phyloP scores from a whole-genome alignment of 495 filamentous ascomycete species.

The Astrocystis sublimbata region DNA sequence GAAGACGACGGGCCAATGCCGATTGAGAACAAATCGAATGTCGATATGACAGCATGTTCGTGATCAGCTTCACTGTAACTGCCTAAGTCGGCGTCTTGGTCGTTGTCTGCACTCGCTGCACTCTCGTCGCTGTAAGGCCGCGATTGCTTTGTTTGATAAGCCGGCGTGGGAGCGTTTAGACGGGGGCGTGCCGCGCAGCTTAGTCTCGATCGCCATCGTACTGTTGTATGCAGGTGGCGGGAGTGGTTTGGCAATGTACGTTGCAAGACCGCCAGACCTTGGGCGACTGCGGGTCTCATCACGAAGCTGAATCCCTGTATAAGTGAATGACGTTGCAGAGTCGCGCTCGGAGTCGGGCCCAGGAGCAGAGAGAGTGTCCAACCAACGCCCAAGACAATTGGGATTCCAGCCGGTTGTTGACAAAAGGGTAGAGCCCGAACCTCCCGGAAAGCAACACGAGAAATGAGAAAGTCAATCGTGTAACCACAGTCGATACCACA shows the following conservation, averaged over 20 bases:
- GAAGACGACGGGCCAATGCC: conserved; percentile 41
- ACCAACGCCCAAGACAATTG: neutral
- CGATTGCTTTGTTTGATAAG: conserved; percentile 3
- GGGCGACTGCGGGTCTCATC: conserved; percentile 29
- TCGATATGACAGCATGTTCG: conserved; percentile 41
- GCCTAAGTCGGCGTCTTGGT: conserved; percentile 24
- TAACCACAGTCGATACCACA: neutral
- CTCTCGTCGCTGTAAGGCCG: conserved; percentile 21
- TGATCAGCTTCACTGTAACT: conserved; percentile 40
- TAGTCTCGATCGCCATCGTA: conserved; percentile 18
- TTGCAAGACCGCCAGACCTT: conserved; percentile 31
- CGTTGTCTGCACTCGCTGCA: conserved; percentile 1
- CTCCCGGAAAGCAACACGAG: neutral
- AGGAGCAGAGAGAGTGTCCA: neutral
- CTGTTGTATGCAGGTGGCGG: conserved; percentile 16
- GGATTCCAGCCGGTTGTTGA: neutral
- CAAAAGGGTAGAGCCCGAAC: neutral
- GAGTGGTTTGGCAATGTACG: conserved; percentile 21
- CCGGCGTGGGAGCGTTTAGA: neutral
- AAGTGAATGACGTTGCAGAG: neutral
- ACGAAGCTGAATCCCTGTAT: conserved; percentile 1
- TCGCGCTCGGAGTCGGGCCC: neutral
- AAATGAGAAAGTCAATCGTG: neutral
- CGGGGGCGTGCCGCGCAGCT: neutral
- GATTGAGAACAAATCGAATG: conserved; percentile 40